Percentiles rank a stretch among this genome's conserved stretches.
These are phyloP conservation scores for Eutypella sp. DNA, from an alignment of 2,329 filamentous ascomycete genomes.

Conservation along the genomic window DNA sequence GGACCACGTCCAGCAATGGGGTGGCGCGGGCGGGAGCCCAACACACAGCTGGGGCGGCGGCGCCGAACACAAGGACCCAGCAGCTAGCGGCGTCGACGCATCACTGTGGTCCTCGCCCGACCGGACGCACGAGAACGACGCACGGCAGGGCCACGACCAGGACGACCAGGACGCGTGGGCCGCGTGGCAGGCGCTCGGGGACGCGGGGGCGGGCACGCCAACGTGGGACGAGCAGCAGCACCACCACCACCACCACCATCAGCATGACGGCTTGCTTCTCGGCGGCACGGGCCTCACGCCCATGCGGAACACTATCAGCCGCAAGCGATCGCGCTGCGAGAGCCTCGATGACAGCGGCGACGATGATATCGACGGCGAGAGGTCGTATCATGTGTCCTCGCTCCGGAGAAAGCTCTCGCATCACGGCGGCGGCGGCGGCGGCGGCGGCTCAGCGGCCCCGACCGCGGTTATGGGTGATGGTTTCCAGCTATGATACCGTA, in stretches of 20 bases:
- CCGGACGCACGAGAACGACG: conserved; percentile 1
- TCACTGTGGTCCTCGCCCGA: conserved; percentile 16
- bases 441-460: conserved; percentile 11
- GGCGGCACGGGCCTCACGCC: conserved; percentile 18
- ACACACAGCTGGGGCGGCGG: neutral
- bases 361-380: conserved; percentile 14
- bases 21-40: neutral
- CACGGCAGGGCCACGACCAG: neutral
- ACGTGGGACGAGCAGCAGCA: neutral
- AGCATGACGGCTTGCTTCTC: conserved; percentile 11
- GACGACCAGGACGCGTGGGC: conserved; percentile 17
- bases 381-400: conserved; percentile 16
- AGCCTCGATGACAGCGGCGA: conserved; percentile 21
- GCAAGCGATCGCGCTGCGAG: conserved; percentile 29
- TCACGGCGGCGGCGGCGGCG: conserved; percentile 6
- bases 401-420: conserved; percentile 23
- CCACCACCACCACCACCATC: neutral
- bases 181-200: conserved; percentile 9
- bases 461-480: conserved; percentile 21
- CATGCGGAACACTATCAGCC: conserved; percentile 16
- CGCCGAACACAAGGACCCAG: neutral
- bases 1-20: neutral
- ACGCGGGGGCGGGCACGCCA: conserved; percentile 3
- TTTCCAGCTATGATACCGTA: neutral
- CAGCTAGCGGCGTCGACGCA: conserved; percentile 6